A percentile compares a stretch with the other conserved stretches of the same genome.
These are phyloP conservation scores for Wickerhamomyces chambardii DNA, from an alignment of 805 yeast genomes.

Conservation along the genomic window DNA sequence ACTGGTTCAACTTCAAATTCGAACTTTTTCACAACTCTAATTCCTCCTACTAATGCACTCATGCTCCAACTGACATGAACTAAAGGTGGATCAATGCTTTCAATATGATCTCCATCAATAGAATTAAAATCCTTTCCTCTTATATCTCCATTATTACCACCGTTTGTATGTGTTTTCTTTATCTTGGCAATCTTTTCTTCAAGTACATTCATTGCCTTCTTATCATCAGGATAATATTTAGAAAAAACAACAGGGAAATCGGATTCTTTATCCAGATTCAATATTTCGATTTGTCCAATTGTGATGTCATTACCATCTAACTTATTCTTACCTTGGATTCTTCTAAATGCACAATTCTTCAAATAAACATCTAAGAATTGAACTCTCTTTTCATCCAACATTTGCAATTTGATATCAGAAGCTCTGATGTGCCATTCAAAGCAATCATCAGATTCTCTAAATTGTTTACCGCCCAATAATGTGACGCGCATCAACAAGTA, in stretches of 20 bases:
- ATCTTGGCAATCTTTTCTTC: slow-evolving; percentile 3
- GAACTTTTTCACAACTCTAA: slow-evolving; percentile 64
- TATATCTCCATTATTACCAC: no score
- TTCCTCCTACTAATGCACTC: slow-evolving; percentile 85
- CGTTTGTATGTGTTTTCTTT: neutral
- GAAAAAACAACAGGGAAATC: slow-evolving; percentile 65
- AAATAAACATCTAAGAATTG: slow-evolving; percentile 69
- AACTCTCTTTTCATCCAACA: slow-evolving; percentile 47
- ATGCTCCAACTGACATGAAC: slow-evolving; percentile 61
- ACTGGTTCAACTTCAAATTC: slow-evolving; percentile 56
- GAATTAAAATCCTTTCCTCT: no score
- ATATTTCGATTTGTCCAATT: slow-evolving; percentile 57
- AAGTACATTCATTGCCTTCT: neutral
- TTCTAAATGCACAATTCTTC: slow-evolving; percentile 47
- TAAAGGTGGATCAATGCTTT: no score
- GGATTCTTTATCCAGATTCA: slow-evolving; percentile 49
- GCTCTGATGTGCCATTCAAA: slow-evolving; percentile 58
- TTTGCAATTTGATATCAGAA: slow-evolving; percentile 63
- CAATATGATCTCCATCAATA: no score
- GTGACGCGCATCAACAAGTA: slow-evolving; percentile 36
- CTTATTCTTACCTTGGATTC: slow-evolving; percentile 58
- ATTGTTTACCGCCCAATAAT: slow-evolving; percentile 21
- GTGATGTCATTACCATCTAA: slow-evolving; percentile 54
- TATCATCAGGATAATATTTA: slow-evolving; percentile 25
- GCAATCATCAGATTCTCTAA: slow-evolving; percentile 22